These are phyloP conservation scores for Syzygium malaccense DNA, from an alignment of 441 rosid genomes.

Conservation along the genomic window DNA sequence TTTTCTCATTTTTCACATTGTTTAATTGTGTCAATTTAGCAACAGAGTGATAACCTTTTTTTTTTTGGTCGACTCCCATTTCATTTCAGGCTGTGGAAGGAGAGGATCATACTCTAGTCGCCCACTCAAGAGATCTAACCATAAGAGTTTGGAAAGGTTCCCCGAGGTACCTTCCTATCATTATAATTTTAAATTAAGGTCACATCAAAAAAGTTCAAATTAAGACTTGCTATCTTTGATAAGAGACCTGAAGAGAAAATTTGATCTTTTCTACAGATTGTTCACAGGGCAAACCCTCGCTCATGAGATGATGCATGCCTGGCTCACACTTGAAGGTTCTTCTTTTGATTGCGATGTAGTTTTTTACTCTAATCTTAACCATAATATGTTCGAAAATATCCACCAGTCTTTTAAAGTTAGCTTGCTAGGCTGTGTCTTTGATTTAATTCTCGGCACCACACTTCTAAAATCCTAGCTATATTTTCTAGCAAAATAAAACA, in stretches of 20 bases:
- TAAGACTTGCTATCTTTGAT: not conserved
- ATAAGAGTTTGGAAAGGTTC: not conserved
- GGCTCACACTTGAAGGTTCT: not conserved
- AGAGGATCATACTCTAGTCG: not conserved
- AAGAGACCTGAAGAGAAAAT: not conserved
- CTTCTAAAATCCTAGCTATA: not conserved
- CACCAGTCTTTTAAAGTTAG: not conserved
- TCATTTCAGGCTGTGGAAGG: not conserved
- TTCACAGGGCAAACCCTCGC: not conserved
- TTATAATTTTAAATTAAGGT: not conserved
- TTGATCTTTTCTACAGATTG: not conserved
- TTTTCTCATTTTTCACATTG: not conserved
- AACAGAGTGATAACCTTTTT: not conserved
- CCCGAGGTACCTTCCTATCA: not conserved
- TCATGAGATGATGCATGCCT: not conserved
- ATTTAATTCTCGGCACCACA: not conserved
- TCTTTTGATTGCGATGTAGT: not conserved
- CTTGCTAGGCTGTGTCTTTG: not conserved
- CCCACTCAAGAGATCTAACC: not conserved
- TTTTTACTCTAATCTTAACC: not conserved
- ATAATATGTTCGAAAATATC: not conserved
- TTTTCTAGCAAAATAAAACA: not conserved
- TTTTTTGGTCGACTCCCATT: not conserved
- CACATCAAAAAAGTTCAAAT: not conserved
- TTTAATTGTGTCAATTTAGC: not conserved